Evolutionary conservation across 225 moss, liverwort and hornwort species (phyloP), one percentile per base, ranked within the genome.

Genomic region (Bryum argenteum): DNA sequence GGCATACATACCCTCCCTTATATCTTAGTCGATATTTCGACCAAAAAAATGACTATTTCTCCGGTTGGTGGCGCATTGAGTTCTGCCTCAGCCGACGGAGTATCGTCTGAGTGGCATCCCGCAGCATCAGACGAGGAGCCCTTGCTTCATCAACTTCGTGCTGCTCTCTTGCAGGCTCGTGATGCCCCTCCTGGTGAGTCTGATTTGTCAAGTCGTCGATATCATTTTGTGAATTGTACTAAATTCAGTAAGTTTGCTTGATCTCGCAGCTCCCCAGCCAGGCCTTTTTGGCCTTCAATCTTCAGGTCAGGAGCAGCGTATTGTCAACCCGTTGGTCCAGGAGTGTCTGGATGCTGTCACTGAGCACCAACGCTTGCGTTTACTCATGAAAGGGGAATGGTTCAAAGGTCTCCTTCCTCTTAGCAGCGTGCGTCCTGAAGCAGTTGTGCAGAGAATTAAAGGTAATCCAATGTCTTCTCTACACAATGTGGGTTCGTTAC

Each of bases 321-420:
- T 83, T 45, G 81, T 89, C 63, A 91, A 91, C 67, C 94, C 94
- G 68, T 64, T 74, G 59, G 73, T 98, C 57, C 98, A 94, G 55
- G 89, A 85, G 61, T 94, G 98, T 63, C 78, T 98, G 53, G 91
- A 94, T 83, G 92, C 94, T 58, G 94, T 98, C 63, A 94, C 89
- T n/a, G 98, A 98, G 81, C 98, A 94, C 77, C 94, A 98, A 82
- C 88, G 98, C 72, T 71, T 98, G 73, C 89, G 87, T 70, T 89
- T 91, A 55, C 89, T 94, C 24, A 90, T 98, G 91, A 94, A 93
- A 76, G 98, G 98, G 37, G 98, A 94, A 70, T 98, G 98, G 98
- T 92, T 94, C 10, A 98, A 91, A 80, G 98, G 98, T 38, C 89
- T 98, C 42, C 89, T 98, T 71, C 91, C 92, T 69, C 87, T 91